Evolutionary conservation across 2,329 filamentous ascomycete species (phyloP).

Genomic region (Paramyrothecium roridum): DNA sequence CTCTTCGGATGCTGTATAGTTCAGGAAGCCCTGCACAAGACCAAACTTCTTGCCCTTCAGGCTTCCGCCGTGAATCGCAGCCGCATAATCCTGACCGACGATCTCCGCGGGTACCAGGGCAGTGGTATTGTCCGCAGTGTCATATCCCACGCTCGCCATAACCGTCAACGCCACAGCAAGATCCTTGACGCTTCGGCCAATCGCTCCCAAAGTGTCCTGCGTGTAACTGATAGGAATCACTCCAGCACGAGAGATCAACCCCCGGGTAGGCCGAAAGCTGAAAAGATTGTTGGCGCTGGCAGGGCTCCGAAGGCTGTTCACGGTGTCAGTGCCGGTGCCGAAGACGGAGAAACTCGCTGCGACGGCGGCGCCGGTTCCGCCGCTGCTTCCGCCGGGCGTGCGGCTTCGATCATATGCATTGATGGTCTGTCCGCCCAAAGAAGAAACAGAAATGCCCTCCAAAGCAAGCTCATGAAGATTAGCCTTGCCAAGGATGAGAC

Average conservation of each 20-base stretch:
- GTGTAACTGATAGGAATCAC: constrained; percentile 2
- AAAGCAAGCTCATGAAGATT: constrained; percentile 6
- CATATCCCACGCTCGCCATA: constrained; percentile 2
- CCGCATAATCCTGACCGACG: neutral
- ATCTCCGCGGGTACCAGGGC: neutral
- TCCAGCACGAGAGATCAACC: constrained; percentile 4
- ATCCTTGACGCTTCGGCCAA: constrained; percentile 4
- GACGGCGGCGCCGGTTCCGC: constrained; percentile 5
- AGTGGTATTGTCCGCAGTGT: constrained; percentile 1
- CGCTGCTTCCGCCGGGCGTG: constrained; percentile 5
- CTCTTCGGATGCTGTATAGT: constrained; percentile 46
- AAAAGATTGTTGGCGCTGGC: constrained; percentile 6
- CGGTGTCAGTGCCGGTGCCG: constrained; percentile 6
- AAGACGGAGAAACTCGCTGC: constrained; percentile 5
- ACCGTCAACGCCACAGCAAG: constrained; percentile 1
- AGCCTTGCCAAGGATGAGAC: constrained; percentile 5
- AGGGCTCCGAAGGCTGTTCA: constrained; percentile 4
- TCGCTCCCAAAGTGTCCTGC: constrained; percentile 5
- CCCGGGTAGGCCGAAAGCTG: constrained; percentile 5
- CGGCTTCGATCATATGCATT: constrained; percentile 5
- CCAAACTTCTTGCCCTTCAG: constrained; percentile 1
- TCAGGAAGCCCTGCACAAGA: constrained; percentile 49
- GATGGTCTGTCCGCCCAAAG: constrained; percentile 2
- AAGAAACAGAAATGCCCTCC: constrained; percentile 4
- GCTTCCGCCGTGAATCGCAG: constrained; percentile 1